Base-by-base conservation (phyloP, 176 grass and related monocot genomes). In the Zizania latifolia region DNA sequence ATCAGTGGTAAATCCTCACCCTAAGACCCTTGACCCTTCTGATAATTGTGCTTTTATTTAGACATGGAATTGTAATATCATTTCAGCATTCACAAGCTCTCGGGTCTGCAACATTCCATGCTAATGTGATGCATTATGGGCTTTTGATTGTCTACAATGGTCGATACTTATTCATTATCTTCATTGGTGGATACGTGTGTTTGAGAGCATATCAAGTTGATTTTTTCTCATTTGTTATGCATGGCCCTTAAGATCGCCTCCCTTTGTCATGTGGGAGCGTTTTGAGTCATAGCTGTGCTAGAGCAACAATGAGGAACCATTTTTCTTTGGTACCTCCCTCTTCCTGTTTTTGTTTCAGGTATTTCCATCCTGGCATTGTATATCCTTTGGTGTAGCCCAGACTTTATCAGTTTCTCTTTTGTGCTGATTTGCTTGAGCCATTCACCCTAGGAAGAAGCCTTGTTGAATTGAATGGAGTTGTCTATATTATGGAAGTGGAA, bases 251-350 rank as follows among this genome's bases (percentile, higher is more conserved):
- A 92, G 93, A 92, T 92, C 71, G 84, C 83, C 93, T 96, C 81
- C 81, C 89, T 77, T 45, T 40, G 72, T 77, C 17, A 62, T 38
- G 26, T 92, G 89, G 93, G 89, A 92, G 86, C 65, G 81, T 90
- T 80, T 96, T 50, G 93, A 96, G 89, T 92, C 93, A 92, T 96
- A 76, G 81, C 86, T 80, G 81, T 72, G 93, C 93, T 28, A 96
- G 16, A 96, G 74, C 61, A 76, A 89, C 26, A 23, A 44, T 23
- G 22, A 78, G 65, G 15, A 5, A 48, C 55, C 21, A 86, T 96
- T 83, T 74, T 92, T 89, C 93, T 90, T 78, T 96, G 84, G 70
- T 12, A 12, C 58, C 43, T 87, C 66, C 39, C 66, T 80, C 78
- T 85, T 77, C 70, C 72, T 78, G 34, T 80, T 78, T 59, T 54